These are phyloP conservation scores for Coriaria nepalensis DNA, from an alignment of 306 rosid genomes.

Conservation along the genomic window DNA sequence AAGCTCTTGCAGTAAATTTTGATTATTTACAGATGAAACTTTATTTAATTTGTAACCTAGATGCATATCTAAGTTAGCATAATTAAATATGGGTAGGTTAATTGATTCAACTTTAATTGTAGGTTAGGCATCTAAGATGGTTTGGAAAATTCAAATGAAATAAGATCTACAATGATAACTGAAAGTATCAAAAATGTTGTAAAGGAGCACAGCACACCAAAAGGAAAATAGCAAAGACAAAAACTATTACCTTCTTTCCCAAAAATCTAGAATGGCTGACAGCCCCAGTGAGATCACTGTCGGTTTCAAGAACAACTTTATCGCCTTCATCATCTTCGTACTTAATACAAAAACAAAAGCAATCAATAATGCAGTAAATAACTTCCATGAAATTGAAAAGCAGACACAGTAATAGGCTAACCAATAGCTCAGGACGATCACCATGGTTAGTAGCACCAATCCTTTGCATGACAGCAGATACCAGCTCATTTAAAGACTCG, in stretches of 20 bases:
- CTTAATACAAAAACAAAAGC: conserved; percentile 19
- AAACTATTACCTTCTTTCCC: conserved; percentile 54
- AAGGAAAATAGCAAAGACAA: neutral
- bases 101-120: no score
- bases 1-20: no score
- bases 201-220: neutral
- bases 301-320: conserved; percentile 56
- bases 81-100: no score
- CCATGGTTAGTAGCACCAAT: conserved; percentile 22
- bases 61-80: no score
- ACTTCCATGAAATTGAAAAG: no score
- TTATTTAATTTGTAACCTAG: no score
- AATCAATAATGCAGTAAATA: neutral
- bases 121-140: no score
- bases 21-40: no score
- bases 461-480: conserved; percentile 61
- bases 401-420: conserved; percentile 18
- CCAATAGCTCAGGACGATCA: conserved; percentile 59
- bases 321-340: conserved; percentile 96
- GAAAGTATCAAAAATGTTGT: no score
- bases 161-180: no score
- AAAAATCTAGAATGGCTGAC: conserved; percentile 56
- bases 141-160: no score
- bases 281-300: conserved; percentile 61
- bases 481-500: conserved; percentile 58